Percentiles rank a stretch among this genome's conserved stretches.
phyloP scores from a whole-genome alignment of 2,329 filamentous ascomycete genomes.

The Macrophomina phaseolina region DNA sequence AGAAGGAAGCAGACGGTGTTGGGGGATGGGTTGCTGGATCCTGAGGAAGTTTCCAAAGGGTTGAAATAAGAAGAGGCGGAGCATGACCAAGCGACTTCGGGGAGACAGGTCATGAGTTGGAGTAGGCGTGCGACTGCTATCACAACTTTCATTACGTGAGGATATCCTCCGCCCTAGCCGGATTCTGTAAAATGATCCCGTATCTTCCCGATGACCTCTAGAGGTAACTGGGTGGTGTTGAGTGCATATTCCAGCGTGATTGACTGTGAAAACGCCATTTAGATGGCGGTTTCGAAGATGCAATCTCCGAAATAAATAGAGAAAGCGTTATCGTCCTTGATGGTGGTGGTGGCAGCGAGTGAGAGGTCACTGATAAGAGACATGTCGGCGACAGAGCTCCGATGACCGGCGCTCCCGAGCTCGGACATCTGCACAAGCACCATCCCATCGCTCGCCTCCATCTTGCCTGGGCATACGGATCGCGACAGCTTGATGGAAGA shows the following conservation, averaged over 20 bases:
- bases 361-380: slow-evolving; percentile 4
- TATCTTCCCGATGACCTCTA: not conserved
- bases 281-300: not conserved
- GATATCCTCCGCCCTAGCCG: slow-evolving; percentile 14
- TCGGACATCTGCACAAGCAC: not conserved
- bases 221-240: not conserved
- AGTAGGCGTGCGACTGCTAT: slow-evolving; percentile 7
- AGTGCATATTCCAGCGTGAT: not conserved
- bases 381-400: not conserved
- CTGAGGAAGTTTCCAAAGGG: not conserved
- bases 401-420: slow-evolving; percentile 4
- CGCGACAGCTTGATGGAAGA: not conserved
- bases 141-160: slow-evolving; percentile 15
- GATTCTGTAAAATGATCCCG: slow-evolving; percentile 20
- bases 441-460: not conserved
- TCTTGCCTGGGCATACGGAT: not conserved
- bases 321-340: not conserved
- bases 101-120: slow-evolving; percentile 4
- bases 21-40: not conserved
- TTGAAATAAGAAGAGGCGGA: not conserved
- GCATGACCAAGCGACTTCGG: not conserved
- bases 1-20: not conserved
- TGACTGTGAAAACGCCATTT: not conserved
- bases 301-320: not conserved
- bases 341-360: not conserved